phyloP scores from a whole-genome alignment of 345 rosid genomes.

The Pistacia integerrima region DNA sequence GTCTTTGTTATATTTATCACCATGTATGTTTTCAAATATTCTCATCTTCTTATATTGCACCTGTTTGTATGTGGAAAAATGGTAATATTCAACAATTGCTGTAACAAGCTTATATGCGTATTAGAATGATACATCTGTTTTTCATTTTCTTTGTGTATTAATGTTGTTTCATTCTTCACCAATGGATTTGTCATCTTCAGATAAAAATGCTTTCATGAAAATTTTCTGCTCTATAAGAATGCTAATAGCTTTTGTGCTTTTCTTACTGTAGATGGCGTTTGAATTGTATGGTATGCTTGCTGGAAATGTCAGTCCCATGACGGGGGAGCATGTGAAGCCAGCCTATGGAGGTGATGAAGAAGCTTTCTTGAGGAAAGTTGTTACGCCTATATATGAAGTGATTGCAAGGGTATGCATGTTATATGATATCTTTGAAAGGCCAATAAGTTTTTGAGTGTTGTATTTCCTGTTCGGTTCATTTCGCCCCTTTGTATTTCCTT shows the following conservation, averaged over 20 bases:
- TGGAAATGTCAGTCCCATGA: slow-evolving; percentile 96
- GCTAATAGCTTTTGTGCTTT: slow-evolving; percentile 13
- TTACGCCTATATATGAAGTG: slow-evolving; percentile 87
- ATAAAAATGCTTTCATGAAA: slow-evolving; percentile 13
- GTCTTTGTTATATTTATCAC: slow-evolving; percentile 97
- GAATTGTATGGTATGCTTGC: slow-evolving; percentile 98
- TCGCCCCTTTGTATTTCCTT: slow-evolving; percentile 2
- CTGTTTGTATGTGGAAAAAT: slow-evolving; percentile 10
- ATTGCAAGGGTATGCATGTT: slow-evolving; percentile 58
- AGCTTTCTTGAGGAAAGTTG: slow-evolving; percentile 91
- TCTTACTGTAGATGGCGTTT: slow-evolving; percentile 81
- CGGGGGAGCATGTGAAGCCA: slow-evolving; percentile 97
- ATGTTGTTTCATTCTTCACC: slow-evolving; percentile 7
- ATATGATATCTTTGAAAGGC: slow-evolving; percentile 8
- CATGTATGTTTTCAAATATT: slow-evolving; percentile 62
- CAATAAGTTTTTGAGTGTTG: slow-evolving; percentile 10
- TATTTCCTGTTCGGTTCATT: slow-evolving; percentile 4
- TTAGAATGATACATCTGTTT: neutral
- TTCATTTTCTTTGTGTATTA: neutral
- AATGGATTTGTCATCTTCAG: neutral
- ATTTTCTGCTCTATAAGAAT: neutral
- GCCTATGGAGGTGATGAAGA: slow-evolving; percentile 98
- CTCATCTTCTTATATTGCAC: slow-evolving; percentile 18
- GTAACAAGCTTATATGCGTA: neutral
- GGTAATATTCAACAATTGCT: neutral